Conservation (phyloP, 257 asterid genomes). For the Cynanchum wilfordii region DNA sequence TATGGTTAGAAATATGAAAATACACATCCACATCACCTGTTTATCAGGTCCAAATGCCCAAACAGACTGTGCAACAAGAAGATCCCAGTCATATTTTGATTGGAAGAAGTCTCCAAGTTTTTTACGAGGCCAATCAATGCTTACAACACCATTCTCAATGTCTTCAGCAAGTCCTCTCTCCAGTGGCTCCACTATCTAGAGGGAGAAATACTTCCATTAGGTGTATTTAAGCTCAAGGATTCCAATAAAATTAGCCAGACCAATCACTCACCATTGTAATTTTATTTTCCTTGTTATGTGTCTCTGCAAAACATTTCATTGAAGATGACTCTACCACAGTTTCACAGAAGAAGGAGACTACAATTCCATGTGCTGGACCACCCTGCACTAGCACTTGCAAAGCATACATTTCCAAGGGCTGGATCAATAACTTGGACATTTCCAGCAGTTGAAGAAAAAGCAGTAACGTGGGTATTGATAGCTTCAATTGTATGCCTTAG, state of each 20-base stretch:
- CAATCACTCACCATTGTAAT: constrained; percentile 77
- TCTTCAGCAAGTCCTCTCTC: constrained; percentile 98
- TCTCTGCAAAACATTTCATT: constrained; percentile 97
- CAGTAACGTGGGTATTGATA: constrained; percentile 74
- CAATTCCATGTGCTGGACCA: constrained; percentile 99
- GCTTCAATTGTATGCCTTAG: constrained; percentile 81
- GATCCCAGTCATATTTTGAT: constrained; percentile 94
- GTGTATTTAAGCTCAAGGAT: neutral
- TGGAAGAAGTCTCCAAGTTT: constrained; percentile 91
- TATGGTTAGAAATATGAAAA: too few relatives aligned
- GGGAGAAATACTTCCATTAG: constrained; percentile 15
- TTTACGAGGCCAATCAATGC: constrained; percentile 89
- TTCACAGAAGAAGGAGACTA: constrained; percentile 84
- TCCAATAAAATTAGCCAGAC: neutral
- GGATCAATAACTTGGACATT: constrained; percentile 86
- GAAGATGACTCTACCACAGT: constrained; percentile 98
- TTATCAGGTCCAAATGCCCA: constrained; percentile 99
- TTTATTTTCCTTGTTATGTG: constrained; percentile 93
- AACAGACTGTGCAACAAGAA: constrained; percentile 94
- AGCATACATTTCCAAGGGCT: constrained; percentile 78
- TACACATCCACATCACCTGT: constrained; percentile 49
- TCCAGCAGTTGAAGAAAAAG: too few relatives aligned
- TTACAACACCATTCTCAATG: constrained; percentile 84
- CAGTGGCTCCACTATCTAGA: constrained; percentile 93
- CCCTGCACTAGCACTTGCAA: constrained; percentile 98